Conservation (phyloP, 2,329 filamentous ascomycete genomes). For the Paraconiothyrium sp. region DNA sequence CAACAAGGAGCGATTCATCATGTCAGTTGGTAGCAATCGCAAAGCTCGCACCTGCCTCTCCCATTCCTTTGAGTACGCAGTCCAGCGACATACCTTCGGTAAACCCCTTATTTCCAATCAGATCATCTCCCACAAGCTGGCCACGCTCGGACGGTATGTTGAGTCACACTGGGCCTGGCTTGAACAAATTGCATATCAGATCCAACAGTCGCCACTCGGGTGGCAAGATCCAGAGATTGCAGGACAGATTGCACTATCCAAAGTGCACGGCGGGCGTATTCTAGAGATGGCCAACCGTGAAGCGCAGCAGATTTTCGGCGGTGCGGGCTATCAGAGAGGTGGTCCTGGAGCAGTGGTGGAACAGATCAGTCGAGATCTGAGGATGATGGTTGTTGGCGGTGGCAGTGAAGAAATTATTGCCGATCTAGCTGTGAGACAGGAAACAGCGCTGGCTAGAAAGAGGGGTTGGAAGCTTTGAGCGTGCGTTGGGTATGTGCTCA, state of each 20-base stretch:
- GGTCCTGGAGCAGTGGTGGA: constrained; percentile 61
- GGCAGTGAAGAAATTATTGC: constrained; percentile 66
- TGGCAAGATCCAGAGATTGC: constrained; percentile 53
- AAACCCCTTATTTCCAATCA: constrained; percentile 45
- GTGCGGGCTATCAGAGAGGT: constrained; percentile 62
- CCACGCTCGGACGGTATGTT: constrained; percentile 40
- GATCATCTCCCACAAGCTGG: constrained; percentile 44
- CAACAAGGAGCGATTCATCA: constrained; percentile 47
- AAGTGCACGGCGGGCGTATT: constrained; percentile 61
- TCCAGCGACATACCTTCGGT: constrained; percentile 44
- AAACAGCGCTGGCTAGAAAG: constrained; percentile 51
- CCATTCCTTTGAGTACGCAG: constrained; percentile 41
- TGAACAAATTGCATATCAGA: constrained; percentile 32
- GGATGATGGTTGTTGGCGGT: constrained; percentile 63
- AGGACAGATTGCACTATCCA: constrained; percentile 53
- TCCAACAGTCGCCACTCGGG: constrained; percentile 52
- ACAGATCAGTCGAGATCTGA: constrained; percentile 63
- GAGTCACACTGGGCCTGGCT: constrained; percentile 42
- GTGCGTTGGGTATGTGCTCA: background rate
- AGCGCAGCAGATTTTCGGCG: constrained; percentile 65
- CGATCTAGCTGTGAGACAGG: constrained; percentile 62
- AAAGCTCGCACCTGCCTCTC: constrained; percentile 39
- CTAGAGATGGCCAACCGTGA: constrained; percentile 62
- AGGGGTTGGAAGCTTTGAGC: constrained; percentile 57
- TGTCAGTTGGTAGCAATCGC: constrained; percentile 41